These are phyloP conservation scores for Eragrostis nindensis DNA, from an alignment of 176 grass and related monocot genomes.

Conservation along the genomic window DNA sequence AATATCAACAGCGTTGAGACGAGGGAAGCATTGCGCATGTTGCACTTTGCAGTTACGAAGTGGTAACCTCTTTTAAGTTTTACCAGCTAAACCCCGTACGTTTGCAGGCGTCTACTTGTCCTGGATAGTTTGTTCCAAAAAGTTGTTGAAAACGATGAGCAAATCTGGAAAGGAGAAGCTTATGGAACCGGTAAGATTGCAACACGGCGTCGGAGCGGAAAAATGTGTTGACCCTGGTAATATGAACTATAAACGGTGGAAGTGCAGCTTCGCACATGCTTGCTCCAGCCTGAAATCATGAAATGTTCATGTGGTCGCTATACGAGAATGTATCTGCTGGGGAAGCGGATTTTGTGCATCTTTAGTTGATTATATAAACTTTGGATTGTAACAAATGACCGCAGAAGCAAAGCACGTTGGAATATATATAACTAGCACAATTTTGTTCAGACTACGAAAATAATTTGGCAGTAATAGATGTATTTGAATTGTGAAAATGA, in stretches of 20 bases:
- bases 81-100: background rate
- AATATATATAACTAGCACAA: no score
- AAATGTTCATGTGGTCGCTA: background rate
- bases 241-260: background rate
- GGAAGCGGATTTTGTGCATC: background rate
- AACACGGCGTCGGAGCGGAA: background rate
- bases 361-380: no score
- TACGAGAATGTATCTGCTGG: background rate
- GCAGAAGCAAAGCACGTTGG: no score
- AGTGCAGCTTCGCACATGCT: background rate
- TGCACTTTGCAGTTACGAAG: background rate
- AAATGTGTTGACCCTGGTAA: background rate
- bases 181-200: background rate
- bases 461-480: no score
- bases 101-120: background rate
- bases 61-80: no score
- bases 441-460: no score
- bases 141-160: background rate
- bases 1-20: background rate
- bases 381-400: no score
- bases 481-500: no score
- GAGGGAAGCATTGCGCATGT: background rate
- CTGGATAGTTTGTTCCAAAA: background rate
- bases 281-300: no score
- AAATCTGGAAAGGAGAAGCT: background rate